These are phyloP conservation scores for Neurospora sp. DNA, from an alignment of 495 filamentous ascomycete genomes.

Conservation along the genomic window DNA sequence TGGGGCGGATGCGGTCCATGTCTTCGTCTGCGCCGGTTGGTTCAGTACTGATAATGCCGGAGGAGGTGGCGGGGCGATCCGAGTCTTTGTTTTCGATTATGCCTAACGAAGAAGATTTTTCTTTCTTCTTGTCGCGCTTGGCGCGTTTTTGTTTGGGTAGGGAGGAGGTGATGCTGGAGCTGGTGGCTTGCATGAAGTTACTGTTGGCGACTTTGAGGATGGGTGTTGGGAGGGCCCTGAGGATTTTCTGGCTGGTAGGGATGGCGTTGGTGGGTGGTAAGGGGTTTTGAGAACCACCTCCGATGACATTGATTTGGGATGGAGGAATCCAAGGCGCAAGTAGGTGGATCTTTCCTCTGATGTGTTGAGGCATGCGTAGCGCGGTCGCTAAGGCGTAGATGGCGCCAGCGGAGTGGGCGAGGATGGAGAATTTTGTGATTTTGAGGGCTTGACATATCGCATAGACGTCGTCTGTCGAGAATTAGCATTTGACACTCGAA, in stretches of 20 bases:
- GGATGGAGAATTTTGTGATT: slow-evolving; percentile 92
- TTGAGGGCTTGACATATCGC: slow-evolving; percentile 88
- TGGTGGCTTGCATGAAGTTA: slow-evolving; percentile 86
- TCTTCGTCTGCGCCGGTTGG: slow-evolving; percentile 20
- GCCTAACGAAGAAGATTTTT: neutral
- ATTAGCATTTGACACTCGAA: neutral
- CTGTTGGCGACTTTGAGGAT: slow-evolving; percentile 91
- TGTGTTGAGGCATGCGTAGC: slow-evolving; percentile 89
- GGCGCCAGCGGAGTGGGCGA: slow-evolving; percentile 95
- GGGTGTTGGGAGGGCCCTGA: slow-evolving; percentile 83
- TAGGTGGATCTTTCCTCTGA: slow-evolving; percentile 89
- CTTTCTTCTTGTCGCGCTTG: slow-evolving; percentile 48
- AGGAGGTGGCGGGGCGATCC: neutral
- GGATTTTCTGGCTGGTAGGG: slow-evolving; percentile 82
- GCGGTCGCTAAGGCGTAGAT: slow-evolving; percentile 97
- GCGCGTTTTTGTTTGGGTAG: slow-evolving; percentile 47
- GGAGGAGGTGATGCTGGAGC: slow-evolving; percentile 76
- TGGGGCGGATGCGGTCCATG: slow-evolving; percentile 27
- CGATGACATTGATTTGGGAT: slow-evolving; percentile 81
- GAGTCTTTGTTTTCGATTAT: neutral
- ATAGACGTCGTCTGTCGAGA: slow-evolving; percentile 70
- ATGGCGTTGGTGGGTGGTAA: slow-evolving; percentile 71
- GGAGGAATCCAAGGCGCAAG: slow-evolving; percentile 97
- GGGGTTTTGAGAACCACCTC: slow-evolving; percentile 53
- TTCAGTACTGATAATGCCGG: neutral